Percentiles rank a stretch among this genome's conserved stretches.
Conservation (phyloP, 306 rosid genomes). For the Sicyos baderoa region DNA sequence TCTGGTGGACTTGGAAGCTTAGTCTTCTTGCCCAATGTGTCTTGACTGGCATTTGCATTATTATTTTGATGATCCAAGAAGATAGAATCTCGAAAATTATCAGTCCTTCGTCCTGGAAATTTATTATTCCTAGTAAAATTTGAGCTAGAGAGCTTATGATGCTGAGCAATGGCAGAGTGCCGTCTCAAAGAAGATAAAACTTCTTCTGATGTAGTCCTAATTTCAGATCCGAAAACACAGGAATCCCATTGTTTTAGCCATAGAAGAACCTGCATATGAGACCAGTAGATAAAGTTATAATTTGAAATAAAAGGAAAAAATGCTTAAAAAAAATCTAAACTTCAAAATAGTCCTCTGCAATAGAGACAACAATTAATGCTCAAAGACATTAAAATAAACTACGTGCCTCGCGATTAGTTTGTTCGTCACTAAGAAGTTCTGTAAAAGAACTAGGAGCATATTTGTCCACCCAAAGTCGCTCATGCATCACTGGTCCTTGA, state of each 20-base stretch:
- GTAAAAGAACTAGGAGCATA: conserved; percentile 80
- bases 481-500: conserved; percentile 42
- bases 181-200: conserved; percentile 79
- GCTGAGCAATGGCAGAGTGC: conserved; percentile 64
- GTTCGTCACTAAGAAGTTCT: conserved; percentile 96
- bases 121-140: conserved; percentile 42
- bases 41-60: conserved; percentile 39
- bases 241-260: conserved; percentile 98
- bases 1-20: conserved; percentile 59
- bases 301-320: conserved; percentile 18
- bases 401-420: conserved; percentile 87
- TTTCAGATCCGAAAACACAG: conserved; percentile 74
- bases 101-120: conserved; percentile 44
- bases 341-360: background rate
- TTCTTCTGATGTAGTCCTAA: conserved; percentile 73
- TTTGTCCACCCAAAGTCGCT: conserved; percentile 92
- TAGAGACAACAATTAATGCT: background rate
- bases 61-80: conserved; percentile 29
- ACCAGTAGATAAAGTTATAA: conserved; percentile 18
- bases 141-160: conserved; percentile 41
- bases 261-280: conserved; percentile 57
- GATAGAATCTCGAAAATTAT: conserved; percentile 30
- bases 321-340: conserved; percentile 6
- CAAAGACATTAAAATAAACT: conserved; percentile 9
- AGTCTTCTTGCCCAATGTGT: conserved; percentile 37